Base-by-base conservation (phyloP, 2,329 filamentous ascomycete genomes). In the Emericellopsis cladophorae region DNA sequence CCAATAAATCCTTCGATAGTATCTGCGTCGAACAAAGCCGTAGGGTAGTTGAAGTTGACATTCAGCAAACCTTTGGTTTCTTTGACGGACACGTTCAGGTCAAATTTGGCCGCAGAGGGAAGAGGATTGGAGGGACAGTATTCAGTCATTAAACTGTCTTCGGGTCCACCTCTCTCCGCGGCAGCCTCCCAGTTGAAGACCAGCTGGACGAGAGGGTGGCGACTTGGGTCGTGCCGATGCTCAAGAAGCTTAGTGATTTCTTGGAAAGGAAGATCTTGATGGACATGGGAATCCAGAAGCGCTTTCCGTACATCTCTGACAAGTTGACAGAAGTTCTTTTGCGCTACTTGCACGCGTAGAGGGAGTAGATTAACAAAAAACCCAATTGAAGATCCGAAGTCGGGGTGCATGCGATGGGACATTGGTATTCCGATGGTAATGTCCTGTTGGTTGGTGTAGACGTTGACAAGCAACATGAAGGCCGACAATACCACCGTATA, bases 311-410 rank as follows among this genome's bases (percentile, higher is more conserved):
- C 31, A 14, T 14, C 15, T 23, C 23, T 36, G 10, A 16, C 31
- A 15, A 35, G 39, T 15, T 31, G 18, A 7, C 31, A 9, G 24
- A 37, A n/a, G 10, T 37, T 37, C 18, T 10, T 31, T 14, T 42
- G 22, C 5, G 38, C 15, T 11, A 42, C 23, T 6, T 21, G 24
- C 10, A 42, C 18, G 9, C 40, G 34, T 21, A 42, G 34, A 11
- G 33, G 35, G 14, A 37, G 40, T n/a, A 37, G 23, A 16, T 42
- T 42, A 21, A 42, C 40, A 15, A 42, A 42, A 24, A 42, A 42
- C 10, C 40, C 40, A 22, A 42, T 31, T 2, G 37, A 14, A 4
- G 34, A 36, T 15, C 31, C 33, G 26, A 42, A 37, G 14, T 42
- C 40, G 10, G 40, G 34, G 32, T 37, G 40, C 14, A 16, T 37